Evolutionary conservation across 148 eudicot species (phyloP), one percentile per base, ranked within the genome.

Genomic region (Vaccinium darrowii): DNA sequence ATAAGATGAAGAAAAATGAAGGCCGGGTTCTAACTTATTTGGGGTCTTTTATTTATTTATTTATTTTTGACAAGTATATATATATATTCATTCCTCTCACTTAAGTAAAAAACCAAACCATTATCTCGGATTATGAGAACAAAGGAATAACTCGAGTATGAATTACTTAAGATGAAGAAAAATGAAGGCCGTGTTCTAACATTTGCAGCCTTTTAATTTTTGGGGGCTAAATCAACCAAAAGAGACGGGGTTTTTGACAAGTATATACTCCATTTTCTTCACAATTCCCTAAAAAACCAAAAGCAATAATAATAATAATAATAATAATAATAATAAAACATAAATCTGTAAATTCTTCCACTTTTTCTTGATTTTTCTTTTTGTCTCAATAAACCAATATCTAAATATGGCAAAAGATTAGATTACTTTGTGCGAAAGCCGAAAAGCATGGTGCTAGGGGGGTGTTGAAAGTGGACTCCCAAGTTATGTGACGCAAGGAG

Each of bases 381-480:
- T 73, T 36, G 19, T 10, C n/a, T 73, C 23, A 14, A 73, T 67
- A 67, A 67, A 25, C 36, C 36, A 65, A 65, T 25, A 25, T 67
- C 36, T 67, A 65, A 63, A 65, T 25, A 25, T 3, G 33, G 25
- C 73, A 25, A 8, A 8, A n/a, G 11, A 49, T 5, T 76, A 50
- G 25, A 57, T 79, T 79, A 14, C 8, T 9, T 21, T 7, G 51
- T 57, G 69, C 19, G 69, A 4, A 79, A 54, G 57, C 27, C 67
- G 65, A 8, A 16, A 43, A 76, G 79, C 23, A 18, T 57, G 50
- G 23, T 79, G 43, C 33, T 62, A 43, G 65, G 81, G 65, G 30
- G 81, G 82, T 79, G 82, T 79, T 79, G 80, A 88, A 89, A 88
- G 88, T 88, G 80, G 91, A 87, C 91, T 84, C 73, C 80, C 72